Evolutionary conservation across 1,284 basidiomycete genomes (phyloP).

Genomic region (Coriolopsis trogii): DNA sequence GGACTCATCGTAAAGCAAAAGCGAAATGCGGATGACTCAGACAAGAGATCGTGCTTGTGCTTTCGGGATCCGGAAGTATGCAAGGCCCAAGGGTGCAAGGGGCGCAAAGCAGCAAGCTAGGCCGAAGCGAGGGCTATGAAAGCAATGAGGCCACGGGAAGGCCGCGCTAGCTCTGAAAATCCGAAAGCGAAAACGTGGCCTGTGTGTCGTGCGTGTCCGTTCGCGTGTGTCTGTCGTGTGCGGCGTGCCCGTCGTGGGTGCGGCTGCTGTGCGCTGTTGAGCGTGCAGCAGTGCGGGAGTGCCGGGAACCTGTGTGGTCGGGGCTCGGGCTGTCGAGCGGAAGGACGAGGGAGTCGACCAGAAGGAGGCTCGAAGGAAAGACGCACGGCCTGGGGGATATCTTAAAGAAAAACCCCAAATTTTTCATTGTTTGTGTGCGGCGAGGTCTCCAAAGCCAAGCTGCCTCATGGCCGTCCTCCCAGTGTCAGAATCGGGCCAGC

Average conservation of each 20-base stretch:
- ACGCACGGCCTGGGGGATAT: constrained; percentile 1
- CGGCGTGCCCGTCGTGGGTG: constrained; percentile 10
- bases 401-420: constrained; percentile 19
- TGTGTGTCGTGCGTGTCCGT: constrained; percentile 9
- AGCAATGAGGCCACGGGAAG: constrained; percentile 30
- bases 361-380: constrained; percentile 21
- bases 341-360: constrained; percentile 15
- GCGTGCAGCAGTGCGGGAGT: constrained; percentile 2
- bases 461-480: constrained; percentile 22
- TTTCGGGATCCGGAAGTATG: neutral
- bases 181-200: constrained; percentile 16
- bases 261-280: constrained; percentile 1
- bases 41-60: constrained; percentile 12
- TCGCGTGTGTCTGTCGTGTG: constrained; percentile 10
- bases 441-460: constrained; percentile 20
- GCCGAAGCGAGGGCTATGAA: constrained; percentile 26
- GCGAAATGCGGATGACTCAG: neutral
- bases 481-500: constrained; percentile 6
- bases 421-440: constrained; percentile 28
- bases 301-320: constrained; percentile 20
- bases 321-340: constrained; percentile 2
- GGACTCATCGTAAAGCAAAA: constrained; percentile 37
- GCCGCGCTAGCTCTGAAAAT: constrained; percentile 17
- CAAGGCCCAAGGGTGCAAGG: constrained; percentile 5
- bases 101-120: constrained; percentile 11